Evolutionary conservation across 805 yeast species (phyloP).

Genomic region (Teunomyces cretensis): DNA sequence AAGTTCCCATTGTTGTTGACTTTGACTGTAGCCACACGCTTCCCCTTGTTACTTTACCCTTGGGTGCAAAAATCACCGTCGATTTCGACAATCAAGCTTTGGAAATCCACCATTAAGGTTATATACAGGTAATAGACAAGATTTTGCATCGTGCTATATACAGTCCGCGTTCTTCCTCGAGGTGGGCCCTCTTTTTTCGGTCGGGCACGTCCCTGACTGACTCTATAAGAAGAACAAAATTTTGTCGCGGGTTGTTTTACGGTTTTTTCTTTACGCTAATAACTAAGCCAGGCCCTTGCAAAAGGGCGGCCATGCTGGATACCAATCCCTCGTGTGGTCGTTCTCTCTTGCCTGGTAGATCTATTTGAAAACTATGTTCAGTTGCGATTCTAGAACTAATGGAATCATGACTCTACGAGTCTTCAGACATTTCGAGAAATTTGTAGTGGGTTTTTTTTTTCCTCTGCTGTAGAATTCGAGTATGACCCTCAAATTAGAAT

Average conservation of each 20-base stretch:
- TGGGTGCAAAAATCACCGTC: background rate
- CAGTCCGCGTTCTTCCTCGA: no score
- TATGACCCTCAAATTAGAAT: background rate
- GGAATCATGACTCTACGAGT: constrained; percentile 11
- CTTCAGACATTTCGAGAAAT: constrained; percentile 5
- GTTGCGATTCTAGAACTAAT: constrained; percentile 10
- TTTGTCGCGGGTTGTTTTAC: background rate
- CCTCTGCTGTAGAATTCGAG: background rate
- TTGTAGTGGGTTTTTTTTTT: background rate
- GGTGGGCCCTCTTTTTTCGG: background rate
- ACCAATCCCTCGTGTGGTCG: constrained; percentile 15
- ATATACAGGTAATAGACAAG: background rate
- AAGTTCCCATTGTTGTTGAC: background rate
- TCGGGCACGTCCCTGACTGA: background rate
- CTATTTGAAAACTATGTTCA: constrained; percentile 11
- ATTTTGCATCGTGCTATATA: no score
- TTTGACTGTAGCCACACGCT: background rate
- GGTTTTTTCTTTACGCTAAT: constrained; percentile 5
- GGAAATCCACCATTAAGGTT: background rate
- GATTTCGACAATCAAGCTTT: background rate
- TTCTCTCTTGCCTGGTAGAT: constrained; percentile 19
- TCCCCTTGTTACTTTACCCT: background rate
- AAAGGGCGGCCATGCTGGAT: constrained; percentile 18
- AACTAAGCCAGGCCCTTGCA: constrained; percentile 11
- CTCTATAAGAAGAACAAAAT: background rate